A percentile compares a stretch with the other conserved stretches of the same genome.
phyloP scores from a whole-genome alignment of 306 rosid genomes.

The Senna siamea region DNA sequence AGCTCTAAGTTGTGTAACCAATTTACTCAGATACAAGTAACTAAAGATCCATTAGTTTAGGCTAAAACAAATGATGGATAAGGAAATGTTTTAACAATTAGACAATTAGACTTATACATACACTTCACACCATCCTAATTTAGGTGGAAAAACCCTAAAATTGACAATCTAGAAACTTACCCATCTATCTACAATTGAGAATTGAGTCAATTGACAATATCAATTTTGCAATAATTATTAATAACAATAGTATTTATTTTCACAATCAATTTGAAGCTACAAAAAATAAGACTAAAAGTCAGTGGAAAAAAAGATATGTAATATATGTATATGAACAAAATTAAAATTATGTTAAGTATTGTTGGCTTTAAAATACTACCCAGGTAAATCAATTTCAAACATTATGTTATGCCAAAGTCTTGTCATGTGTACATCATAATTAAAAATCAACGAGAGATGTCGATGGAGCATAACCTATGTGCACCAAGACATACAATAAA shows the following conservation, averaged over 20 bases:
- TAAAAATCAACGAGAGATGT: too few relatives aligned
- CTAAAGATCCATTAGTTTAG: slow-evolving; percentile 37
- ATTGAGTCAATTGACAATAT: not conserved
- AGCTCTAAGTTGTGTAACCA: slow-evolving; percentile 73
- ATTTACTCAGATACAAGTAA: slow-evolving; percentile 82
- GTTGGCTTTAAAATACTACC: not conserved
- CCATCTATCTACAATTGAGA: not conserved
- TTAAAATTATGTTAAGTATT: not conserved
- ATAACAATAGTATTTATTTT: not conserved
- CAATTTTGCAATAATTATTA: not conserved
- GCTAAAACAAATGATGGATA: slow-evolving; percentile 16
- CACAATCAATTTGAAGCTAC: slow-evolving; percentile 49
- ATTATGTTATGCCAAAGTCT: too few relatives aligned
- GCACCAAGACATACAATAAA: too few relatives aligned
- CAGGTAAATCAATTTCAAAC: not conserved
- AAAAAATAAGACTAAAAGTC: slow-evolving; percentile 24
- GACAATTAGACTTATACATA: not conserved
- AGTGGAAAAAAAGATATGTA: not conserved
- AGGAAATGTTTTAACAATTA: not conserved
- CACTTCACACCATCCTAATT: not conserved
- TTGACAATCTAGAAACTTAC: not conserved
- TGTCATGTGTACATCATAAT: too few relatives aligned
- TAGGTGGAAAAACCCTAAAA: not conserved
- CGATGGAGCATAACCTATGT: not conserved
- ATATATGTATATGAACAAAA: slow-evolving; percentile 14